These are phyloP conservation scores for Knufia petricola DNA, from an alignment of 2,329 filamentous ascomycete genomes.

Conservation along the genomic window DNA sequence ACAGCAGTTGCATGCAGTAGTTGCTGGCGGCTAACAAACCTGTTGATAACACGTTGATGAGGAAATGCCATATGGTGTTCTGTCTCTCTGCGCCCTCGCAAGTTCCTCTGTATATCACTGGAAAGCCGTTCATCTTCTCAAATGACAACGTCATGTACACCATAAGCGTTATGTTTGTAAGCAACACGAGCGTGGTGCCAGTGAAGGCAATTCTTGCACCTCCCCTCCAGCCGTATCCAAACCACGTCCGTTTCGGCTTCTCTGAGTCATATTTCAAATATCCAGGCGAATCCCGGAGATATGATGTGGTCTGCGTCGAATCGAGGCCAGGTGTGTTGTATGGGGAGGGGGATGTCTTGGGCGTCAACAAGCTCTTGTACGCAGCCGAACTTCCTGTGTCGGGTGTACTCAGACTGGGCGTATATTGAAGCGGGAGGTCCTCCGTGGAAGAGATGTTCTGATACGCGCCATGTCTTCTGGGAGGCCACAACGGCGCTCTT, in stretches of 20 bases:
- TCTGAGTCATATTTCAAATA: constrained; percentile 4
- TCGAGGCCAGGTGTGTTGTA: constrained; percentile 17
- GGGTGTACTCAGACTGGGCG: constrained; percentile 10
- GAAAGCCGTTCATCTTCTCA: constrained; percentile 9
- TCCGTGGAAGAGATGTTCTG: constrained; percentile 17
- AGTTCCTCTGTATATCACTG: constrained; percentile 12
- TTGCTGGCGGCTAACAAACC: constrained; percentile 39
- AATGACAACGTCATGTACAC: constrained; percentile 12
- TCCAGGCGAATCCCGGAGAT: not conserved
- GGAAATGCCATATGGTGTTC: constrained; percentile 32
- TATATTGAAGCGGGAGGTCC: constrained; percentile 17
- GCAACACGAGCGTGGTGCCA: constrained; percentile 15
- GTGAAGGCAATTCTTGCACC: constrained; percentile 17
- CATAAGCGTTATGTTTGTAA: constrained; percentile 18
- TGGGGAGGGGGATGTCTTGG: constrained; percentile 14
- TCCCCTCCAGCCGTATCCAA: constrained; percentile 18
- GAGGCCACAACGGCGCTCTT: constrained; percentile 6
- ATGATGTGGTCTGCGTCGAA: constrained; percentile 10
- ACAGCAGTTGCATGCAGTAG: constrained; percentile 45
- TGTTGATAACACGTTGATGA: constrained; percentile 41
- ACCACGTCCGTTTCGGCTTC: constrained; percentile 8
- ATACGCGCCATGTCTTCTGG: constrained; percentile 10
- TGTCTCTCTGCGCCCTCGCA: constrained; percentile 14
- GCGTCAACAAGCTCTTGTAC: constrained; percentile 15
- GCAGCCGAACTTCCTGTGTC: constrained; percentile 11